Evolutionary conservation across 129 eudicot genomes (phyloP).

Genomic region (Silybum marianum): DNA sequence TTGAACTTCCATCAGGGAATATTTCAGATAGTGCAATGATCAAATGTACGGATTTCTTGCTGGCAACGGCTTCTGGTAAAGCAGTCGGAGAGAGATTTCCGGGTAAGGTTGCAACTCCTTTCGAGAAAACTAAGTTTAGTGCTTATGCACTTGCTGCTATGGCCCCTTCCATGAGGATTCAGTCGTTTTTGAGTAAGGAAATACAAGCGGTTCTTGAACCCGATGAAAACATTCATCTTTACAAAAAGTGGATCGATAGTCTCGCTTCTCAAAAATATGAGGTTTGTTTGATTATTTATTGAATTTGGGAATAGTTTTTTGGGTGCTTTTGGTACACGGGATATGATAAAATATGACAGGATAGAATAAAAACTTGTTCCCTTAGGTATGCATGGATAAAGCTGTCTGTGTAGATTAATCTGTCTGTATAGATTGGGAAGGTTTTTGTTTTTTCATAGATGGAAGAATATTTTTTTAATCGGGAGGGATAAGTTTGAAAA

Average conservation of each 20-base stretch:
- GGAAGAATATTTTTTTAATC: too few species aligned
- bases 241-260: conserved; percentile 56
- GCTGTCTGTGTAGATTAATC: too few species aligned
- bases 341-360: not conserved
- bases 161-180: conserved; percentile 64
- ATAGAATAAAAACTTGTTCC: not conserved
- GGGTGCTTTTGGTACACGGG: not conserved
- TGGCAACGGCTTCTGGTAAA: conserved; percentile 59
- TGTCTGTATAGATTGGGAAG: too few species aligned
- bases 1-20: conserved; percentile 55
- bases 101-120: conserved; percentile 54
- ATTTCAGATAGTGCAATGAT: conserved; percentile 42
- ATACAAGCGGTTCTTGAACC: conserved; percentile 50
- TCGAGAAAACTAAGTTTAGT: conserved; percentile 60
- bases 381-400: too few species aligned
- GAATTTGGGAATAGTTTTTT: not conserved
- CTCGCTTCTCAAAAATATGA: conserved; percentile 50
- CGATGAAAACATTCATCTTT: conserved; percentile 44
- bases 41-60: conserved; percentile 58
- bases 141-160: conserved; percentile 64
- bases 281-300: conserved; percentile 36
- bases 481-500: too few species aligned
- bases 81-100: conserved; percentile 50
- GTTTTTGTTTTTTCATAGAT: too few species aligned
- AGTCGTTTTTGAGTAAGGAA: conserved; percentile 48